Conservation (phyloP, 2,329 filamentous ascomycete species). For the Colletotrichum chrysophilum region DNA sequence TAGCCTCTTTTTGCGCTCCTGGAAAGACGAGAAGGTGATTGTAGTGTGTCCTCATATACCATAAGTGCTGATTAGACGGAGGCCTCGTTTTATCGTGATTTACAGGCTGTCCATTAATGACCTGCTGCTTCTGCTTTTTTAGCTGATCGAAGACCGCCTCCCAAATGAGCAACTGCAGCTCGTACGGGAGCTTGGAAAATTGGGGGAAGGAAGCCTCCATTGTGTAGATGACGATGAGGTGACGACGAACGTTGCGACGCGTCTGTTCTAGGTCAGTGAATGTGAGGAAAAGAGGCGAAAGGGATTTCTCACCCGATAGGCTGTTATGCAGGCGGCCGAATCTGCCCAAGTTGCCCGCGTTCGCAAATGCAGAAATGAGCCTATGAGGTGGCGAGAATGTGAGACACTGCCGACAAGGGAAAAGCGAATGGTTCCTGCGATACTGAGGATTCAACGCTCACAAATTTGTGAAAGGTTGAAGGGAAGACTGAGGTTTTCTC, state of each 20-base stretch:
- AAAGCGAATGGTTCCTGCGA: background rate
- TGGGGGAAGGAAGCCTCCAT: background rate
- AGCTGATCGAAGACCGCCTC: background rate
- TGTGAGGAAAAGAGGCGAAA: background rate
- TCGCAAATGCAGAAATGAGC: background rate
- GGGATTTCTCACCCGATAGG: background rate
- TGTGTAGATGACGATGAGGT: background rate
- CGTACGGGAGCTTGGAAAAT: background rate
- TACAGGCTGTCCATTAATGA: background rate
- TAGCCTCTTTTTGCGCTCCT: background rate
- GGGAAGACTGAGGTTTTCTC: background rate
- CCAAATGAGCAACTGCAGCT: background rate
- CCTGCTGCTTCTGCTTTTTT: background rate
- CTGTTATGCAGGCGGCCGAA: background rate
- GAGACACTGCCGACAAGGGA: background rate
- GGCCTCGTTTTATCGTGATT: background rate
- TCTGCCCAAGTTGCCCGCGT: background rate
- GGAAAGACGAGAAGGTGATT: background rate
- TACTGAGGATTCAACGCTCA: background rate
- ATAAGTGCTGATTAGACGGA: background rate
- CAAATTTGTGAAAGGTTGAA: background rate
- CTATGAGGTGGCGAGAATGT: background rate
- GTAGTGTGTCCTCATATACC: background rate
- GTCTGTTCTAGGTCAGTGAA: background rate
- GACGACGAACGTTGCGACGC: background rate